These are phyloP conservation scores for Fistulina hepatica DNA, from an alignment of 1,284 basidiomycete species.

Conservation along the genomic window DNA sequence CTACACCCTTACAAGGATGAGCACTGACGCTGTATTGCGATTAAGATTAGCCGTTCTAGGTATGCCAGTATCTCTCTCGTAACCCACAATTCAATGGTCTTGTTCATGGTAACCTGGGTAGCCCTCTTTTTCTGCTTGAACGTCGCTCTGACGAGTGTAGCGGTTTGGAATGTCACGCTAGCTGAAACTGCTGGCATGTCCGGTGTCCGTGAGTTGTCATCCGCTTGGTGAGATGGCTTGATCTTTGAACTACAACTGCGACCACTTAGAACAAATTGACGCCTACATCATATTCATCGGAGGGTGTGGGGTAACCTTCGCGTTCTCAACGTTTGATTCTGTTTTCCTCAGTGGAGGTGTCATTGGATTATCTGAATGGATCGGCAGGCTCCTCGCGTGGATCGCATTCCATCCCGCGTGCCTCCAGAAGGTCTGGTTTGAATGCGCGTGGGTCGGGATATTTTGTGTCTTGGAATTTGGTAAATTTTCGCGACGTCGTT, in stretches of 20 bases:
- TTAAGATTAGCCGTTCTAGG: conserved; percentile 26
- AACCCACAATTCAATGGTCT: conserved; percentile 32
- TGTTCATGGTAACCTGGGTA: no score
- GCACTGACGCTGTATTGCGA: conserved; percentile 35
- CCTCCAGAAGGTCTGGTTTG: conserved; percentile 46
- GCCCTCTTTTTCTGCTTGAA: no score
- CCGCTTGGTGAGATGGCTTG: conserved; percentile 6
- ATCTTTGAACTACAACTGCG: conserved; percentile 10
- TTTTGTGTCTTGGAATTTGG: conserved; percentile 53
- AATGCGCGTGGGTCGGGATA: conserved; percentile 48
- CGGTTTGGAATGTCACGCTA: conserved; percentile 59
- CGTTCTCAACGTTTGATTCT: conserved; percentile 47
- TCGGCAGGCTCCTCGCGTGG: conserved; percentile 48
- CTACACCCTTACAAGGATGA: not conserved
- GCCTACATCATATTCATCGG: conserved; percentile 54
- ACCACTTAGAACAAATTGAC: conserved; percentile 37
- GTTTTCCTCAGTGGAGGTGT: not conserved
- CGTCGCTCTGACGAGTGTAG: conserved; percentile 52
- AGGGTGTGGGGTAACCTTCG: conserved; percentile 41
- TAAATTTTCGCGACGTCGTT: conserved; percentile 24
- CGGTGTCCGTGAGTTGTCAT: conserved; percentile 12
- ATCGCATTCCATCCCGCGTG: conserved; percentile 39
- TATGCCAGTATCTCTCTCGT: conserved; percentile 6
- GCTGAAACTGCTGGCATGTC: conserved; percentile 27
- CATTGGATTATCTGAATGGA: conserved; percentile 4